Evolutionary conservation across 495 filamentous ascomycete genomes (phyloP).

Genomic region (Podospora fimiseda): DNA sequence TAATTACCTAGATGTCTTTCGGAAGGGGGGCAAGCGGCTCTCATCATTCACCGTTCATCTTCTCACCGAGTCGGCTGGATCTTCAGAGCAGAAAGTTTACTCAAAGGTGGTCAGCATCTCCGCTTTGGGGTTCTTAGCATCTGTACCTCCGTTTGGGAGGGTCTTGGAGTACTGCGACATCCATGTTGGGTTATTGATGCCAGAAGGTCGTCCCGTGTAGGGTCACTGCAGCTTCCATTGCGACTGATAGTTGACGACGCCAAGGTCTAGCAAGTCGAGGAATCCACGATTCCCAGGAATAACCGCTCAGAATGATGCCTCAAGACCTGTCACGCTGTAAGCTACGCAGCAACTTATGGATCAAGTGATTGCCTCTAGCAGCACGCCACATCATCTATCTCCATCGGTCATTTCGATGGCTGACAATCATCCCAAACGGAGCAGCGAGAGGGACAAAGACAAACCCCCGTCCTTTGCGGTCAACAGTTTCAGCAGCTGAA

Average conservation of each 20-base stretch:
- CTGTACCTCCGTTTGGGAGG: slow-evolving; percentile 12
- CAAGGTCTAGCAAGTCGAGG: no score
- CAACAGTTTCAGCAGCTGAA: slow-evolving; percentile 1
- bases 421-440: no score
- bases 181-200: slow-evolving; percentile 4
- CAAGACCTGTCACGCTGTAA: not conserved
- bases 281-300: no score
- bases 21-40: no score
- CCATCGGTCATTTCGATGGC: no score
- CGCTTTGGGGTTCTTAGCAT: not conserved
- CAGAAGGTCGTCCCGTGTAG: slow-evolving; percentile 6
- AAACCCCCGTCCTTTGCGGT: not conserved
- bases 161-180: not conserved
- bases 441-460: slow-evolving; percentile 18
- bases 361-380: slow-evolving; percentile 20
- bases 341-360: slow-evolving; percentile 2
- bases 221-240: slow-evolving; percentile 19
- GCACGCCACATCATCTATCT: no score
- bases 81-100: no score
- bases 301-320: no score
- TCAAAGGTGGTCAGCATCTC: no score
- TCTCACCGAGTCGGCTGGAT: no score
- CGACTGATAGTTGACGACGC: slow-evolving; percentile 14
- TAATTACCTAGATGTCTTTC: no score
- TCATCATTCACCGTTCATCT: no score